Evolutionary conservation across 306 rosid genomes (phyloP).

Genomic region (Inga laurina): DNA sequence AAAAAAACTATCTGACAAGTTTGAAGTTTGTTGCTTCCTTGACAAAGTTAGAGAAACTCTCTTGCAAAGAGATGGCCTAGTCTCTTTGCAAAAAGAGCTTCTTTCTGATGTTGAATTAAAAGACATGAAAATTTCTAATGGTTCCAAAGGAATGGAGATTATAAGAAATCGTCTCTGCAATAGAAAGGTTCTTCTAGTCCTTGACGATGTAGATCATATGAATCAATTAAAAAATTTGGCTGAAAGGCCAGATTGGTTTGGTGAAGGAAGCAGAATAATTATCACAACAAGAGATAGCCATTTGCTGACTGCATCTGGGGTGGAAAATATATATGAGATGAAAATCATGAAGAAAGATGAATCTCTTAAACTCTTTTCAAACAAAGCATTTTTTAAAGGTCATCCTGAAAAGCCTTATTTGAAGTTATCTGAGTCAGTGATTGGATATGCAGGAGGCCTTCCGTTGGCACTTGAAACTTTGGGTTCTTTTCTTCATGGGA

Average conservation of each 20-base stretch:
- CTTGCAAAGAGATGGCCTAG: not conserved
- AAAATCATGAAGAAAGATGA: not conserved
- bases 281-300: constrained; percentile 11
- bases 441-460: not conserved
- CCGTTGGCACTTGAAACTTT: not conserved
- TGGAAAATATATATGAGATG: not conserved
- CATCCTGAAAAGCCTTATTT: not conserved
- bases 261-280: not conserved
- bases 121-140: no score
- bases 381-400: not conserved
- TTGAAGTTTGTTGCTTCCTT: not conserved
- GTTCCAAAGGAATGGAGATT: no score
- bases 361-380: not conserved
- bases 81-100: no score
- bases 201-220: no score
- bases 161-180: no score
- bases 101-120: no score
- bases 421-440: not conserved
- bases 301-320: not conserved
- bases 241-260: not conserved
- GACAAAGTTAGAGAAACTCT: not conserved
- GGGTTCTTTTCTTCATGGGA: not conserved
- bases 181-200: no score
- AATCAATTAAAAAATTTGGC: not conserved
- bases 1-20: not conserved